phyloP scores from a whole-genome alignment of 2,329 filamentous ascomycete genomes.

The Nemania sp. region DNA sequence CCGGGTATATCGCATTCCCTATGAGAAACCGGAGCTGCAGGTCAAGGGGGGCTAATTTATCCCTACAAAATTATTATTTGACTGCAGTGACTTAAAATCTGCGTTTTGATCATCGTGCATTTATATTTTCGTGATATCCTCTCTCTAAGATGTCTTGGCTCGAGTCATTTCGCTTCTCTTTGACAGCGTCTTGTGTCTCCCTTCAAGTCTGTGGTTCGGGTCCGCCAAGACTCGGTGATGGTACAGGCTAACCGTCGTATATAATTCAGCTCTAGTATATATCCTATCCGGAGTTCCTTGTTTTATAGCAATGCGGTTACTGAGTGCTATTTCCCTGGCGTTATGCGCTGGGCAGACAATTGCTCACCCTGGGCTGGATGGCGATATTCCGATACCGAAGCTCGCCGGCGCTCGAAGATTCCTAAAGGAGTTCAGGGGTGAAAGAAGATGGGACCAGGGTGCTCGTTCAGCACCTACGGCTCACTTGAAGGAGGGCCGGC shows the following conservation, averaged over 20 bases:
- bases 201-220: conserved; percentile 16
- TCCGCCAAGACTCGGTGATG: conserved; percentile 17
- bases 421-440: conserved; percentile 44
- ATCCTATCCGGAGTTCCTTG: conserved; percentile 14
- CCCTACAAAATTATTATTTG: conserved; percentile 36
- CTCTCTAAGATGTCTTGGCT: conserved; percentile 29
- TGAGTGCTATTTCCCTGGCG: conserved; percentile 42
- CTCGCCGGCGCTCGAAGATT: conserved; percentile 48
- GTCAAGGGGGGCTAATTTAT: conserved; percentile 40
- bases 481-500: conserved; percentile 25
- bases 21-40: conserved; percentile 41
- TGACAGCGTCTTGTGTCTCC: conserved; percentile 20
- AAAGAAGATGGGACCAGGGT: conserved; percentile 43
- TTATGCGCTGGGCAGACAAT: conserved; percentile 45
- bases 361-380: conserved; percentile 44
- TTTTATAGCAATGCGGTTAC: conserved; percentile 43
- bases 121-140: conserved; percentile 32
- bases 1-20: conserved; percentile 49
- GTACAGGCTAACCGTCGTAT: conserved; percentile 17
- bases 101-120: conserved; percentile 26
- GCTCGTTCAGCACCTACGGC: conserved; percentile 23
- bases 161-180: conserved; percentile 29
- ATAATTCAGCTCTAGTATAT: conserved; percentile 32
- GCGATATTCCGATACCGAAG: conserved; percentile 41
- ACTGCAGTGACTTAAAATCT: conserved; percentile 23